Percentiles rank a stretch among this genome's conserved stretches.
These are phyloP conservation scores for Neofusicoccum parvum DNA, from an alignment of 2,329 filamentous ascomycete species.

Conservation along the genomic window DNA sequence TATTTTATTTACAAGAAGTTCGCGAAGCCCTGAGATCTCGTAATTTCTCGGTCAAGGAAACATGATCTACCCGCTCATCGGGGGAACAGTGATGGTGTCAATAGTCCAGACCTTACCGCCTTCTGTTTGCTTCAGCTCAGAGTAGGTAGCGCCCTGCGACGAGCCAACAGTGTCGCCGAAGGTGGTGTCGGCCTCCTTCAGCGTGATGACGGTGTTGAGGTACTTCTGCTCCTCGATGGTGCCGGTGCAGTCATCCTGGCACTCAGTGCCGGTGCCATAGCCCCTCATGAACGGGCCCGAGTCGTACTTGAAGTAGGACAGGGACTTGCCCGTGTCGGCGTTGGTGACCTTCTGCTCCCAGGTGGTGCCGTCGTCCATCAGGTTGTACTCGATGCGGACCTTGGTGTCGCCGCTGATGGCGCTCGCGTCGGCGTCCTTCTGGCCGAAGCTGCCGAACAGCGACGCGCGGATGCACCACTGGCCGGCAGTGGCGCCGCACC, in stretches of 20 bases:
- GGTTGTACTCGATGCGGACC: conserved; percentile 34
- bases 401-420: conserved; percentile 35
- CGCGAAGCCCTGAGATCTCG: too few species aligned
- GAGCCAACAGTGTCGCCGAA: conserved; percentile 25
- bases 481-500: conserved; percentile 44
- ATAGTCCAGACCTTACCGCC: conserved; percentile 18
- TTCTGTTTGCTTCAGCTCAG: not conserved
- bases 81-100: not conserved
- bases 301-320: conserved; percentile 39
- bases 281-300: conserved; percentile 43
- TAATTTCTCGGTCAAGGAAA: too few species aligned
- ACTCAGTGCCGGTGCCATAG: conserved; percentile 46
- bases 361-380: conserved; percentile 31
- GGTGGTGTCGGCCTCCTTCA: conserved; percentile 35
- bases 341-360: conserved; percentile 42
- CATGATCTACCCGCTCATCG: not conserved
- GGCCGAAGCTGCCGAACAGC: conserved; percentile 46
- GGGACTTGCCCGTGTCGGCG: conserved; percentile 34
- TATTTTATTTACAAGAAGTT: too few species aligned
- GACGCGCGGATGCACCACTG: conserved; percentile 48
- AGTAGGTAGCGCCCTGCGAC: conserved; percentile 6
- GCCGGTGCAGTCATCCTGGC: conserved; percentile 40
- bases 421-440: conserved; percentile 34
- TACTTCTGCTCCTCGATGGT: conserved; percentile 45
- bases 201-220: conserved; percentile 43